phyloP scores from a whole-genome alignment of 2,329 filamentous ascomycete genomes.

The Ceratocystiopsis sp. region DNA sequence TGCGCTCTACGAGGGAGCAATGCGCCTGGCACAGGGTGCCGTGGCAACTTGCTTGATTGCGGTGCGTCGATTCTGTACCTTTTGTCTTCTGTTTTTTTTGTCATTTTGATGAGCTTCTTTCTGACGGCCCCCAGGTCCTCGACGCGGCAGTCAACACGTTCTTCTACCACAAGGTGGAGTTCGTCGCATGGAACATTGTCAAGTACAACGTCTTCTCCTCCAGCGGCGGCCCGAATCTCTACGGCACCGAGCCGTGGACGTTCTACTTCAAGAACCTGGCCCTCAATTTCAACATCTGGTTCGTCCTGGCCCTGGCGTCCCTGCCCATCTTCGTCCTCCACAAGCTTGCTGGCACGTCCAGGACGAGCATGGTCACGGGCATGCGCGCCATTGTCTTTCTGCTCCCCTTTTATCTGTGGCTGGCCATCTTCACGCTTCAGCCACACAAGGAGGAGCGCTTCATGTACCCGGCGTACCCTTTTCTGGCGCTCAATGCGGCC shows the following conservation, averaged over 20 bases:
- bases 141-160: slow-evolving; percentile 57
- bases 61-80: slow-evolving; percentile 39
- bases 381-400: slow-evolving; percentile 65
- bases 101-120: too few relatives aligned
- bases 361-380: slow-evolving; percentile 48
- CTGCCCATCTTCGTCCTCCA: slow-evolving; percentile 63
- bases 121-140: too few relatives aligned
- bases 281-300: slow-evolving; percentile 94
- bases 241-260: slow-evolving; percentile 90
- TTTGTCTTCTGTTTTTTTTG: neutral
- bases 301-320: slow-evolving; percentile 57
- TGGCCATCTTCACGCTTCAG: slow-evolving; percentile 77
- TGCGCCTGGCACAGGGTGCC: slow-evolving; percentile 49
- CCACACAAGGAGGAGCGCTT: slow-evolving; percentile 97
- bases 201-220: slow-evolving; percentile 91
- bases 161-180: slow-evolving; percentile 63
- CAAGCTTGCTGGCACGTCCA: slow-evolving; percentile 43
- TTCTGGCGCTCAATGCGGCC: slow-evolving; percentile 75
- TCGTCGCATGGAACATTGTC: slow-evolving; percentile 85
- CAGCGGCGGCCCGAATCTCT: slow-evolving; percentile 72
- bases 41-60: slow-evolving; percentile 41
- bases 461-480: slow-evolving; percentile 94
- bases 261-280: slow-evolving; percentile 87
- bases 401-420: slow-evolving; percentile 84
- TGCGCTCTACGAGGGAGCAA: slow-evolving; percentile 40